A percentile compares a stretch with the other conserved stretches of the same genome.
phyloP scores from a whole-genome alignment of 2,329 filamentous ascomycete genomes.

The Botryotinia convoluta region DNA sequence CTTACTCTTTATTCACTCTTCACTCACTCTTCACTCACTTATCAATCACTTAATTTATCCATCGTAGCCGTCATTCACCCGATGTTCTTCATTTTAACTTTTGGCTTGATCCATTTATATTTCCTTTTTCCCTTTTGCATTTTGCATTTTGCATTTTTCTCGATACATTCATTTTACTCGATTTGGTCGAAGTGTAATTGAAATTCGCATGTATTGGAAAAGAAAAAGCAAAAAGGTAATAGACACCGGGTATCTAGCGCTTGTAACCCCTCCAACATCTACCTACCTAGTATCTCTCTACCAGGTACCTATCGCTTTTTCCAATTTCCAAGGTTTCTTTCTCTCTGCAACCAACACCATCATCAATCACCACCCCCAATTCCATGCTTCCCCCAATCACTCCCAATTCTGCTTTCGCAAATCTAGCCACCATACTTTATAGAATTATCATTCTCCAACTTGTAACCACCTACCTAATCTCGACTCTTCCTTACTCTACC shows the following conservation, averaged over 20 bases:
- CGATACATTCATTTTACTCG: background rate
- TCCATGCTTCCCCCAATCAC: background rate
- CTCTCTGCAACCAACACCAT: constrained; percentile 4
- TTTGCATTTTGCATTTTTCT: no score
- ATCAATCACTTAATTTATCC: background rate
- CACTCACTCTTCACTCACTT: background rate
- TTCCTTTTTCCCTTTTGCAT: background rate
- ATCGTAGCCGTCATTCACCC: background rate
- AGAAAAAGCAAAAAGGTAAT: no score
- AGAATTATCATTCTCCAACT: no score
- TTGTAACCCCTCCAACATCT: constrained; percentile 2
- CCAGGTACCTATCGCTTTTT: no score
- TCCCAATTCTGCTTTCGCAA: background rate
- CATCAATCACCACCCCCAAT: no score
- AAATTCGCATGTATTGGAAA: no score
- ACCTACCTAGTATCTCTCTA: no score
- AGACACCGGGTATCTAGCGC: background rate
- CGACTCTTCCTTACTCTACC: no score
- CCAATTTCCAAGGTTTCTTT: background rate
- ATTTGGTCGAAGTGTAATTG: background rate
- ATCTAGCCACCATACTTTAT: background rate
- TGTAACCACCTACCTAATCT: background rate
- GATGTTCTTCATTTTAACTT: background rate
- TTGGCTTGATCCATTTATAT: background rate
- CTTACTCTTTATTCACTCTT: no score